These are phyloP conservation scores for Wickerhamiella hasegawae DNA, from an alignment of 805 yeast genomes.

Conservation along the genomic window DNA sequence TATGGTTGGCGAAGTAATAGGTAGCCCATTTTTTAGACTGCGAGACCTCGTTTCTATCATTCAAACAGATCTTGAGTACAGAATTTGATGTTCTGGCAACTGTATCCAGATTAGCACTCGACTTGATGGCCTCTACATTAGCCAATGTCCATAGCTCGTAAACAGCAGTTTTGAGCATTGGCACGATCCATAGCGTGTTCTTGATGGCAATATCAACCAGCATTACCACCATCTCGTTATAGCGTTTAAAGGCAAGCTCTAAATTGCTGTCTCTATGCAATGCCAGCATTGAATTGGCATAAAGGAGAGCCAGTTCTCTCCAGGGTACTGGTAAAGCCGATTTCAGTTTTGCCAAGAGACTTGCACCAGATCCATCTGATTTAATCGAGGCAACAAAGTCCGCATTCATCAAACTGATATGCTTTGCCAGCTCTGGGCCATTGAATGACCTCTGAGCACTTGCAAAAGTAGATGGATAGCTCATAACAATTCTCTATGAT, in stretches of 20 bases:
- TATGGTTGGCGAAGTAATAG: slow-evolving; percentile 3
- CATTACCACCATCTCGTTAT: background rate
- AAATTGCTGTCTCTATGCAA: background rate
- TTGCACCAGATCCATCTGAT: too few species aligned
- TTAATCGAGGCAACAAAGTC: too few species aligned
- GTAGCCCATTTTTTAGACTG: slow-evolving; percentile 1
- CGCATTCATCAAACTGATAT: too few species aligned
- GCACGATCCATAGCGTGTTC: background rate
- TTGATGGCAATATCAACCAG: background rate
- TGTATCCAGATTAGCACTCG: background rate
- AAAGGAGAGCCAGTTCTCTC: background rate
- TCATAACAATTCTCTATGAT: too few species aligned
- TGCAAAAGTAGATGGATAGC: too few species aligned
- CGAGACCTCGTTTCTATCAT: slow-evolving; percentile 1
- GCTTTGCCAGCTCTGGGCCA: too few species aligned
- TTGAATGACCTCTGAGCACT: too few species aligned
- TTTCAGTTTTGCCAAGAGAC: background rate
- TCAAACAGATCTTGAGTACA: background rate
- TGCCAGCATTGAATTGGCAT: background rate
- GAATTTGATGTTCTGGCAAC: slow-evolving; percentile 1
- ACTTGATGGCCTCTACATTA: background rate
- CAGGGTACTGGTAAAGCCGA: background rate
- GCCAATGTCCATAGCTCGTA: background rate
- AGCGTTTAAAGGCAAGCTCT: background rate
- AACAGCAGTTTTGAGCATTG: background rate